phyloP scores from a whole-genome alignment of 192 early-diverging fungal species.

The Dissophora ornata region DNA sequence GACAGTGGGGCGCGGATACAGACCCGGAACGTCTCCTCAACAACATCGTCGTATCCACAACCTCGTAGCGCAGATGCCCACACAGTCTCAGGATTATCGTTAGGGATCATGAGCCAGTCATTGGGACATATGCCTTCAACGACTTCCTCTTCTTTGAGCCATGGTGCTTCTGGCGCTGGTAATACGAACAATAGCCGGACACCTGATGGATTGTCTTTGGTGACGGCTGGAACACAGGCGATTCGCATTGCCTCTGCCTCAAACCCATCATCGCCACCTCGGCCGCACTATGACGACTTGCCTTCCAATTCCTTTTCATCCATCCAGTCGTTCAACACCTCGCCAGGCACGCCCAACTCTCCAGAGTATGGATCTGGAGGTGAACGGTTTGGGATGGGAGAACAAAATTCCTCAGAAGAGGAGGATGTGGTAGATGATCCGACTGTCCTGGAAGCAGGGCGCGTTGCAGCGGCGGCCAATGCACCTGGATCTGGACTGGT shows the following conservation, averaged over 20 bases:
- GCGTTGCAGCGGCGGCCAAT: constrained; percentile 46
- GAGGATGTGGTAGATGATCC: constrained; percentile 46
- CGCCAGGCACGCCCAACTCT: constrained; percentile 38
- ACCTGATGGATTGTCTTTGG: constrained; percentile 18
- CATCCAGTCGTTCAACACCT: constrained; percentile 29
- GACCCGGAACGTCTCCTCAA: constrained; percentile 4
- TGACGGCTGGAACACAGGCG: constrained; percentile 34
- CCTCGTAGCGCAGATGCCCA: not conserved
- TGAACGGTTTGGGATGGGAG: constrained; percentile 27
- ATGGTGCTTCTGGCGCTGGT: too few species aligned
- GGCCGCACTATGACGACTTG: constrained; percentile 8
- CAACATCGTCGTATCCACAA: not conserved
- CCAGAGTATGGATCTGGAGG: constrained; percentile 40
- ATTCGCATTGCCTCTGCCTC: constrained; percentile 10
- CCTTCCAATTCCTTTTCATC: constrained; percentile 39
- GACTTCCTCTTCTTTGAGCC: not conserved
- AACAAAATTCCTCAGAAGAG: constrained; percentile 39
- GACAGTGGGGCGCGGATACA: not conserved
- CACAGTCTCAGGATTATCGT: constrained; percentile 30
- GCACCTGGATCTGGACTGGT: constrained; percentile 45
- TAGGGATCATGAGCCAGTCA: constrained; percentile 34
- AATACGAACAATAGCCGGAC: constrained; percentile 9
- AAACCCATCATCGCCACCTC: constrained; percentile 13
- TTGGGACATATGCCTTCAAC: constrained; percentile 28
- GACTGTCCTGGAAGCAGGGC: constrained; percentile 27